Conservation (phyloP, 495 filamentous ascomycete genomes). For the Clavariopsis aquatica region DNA sequence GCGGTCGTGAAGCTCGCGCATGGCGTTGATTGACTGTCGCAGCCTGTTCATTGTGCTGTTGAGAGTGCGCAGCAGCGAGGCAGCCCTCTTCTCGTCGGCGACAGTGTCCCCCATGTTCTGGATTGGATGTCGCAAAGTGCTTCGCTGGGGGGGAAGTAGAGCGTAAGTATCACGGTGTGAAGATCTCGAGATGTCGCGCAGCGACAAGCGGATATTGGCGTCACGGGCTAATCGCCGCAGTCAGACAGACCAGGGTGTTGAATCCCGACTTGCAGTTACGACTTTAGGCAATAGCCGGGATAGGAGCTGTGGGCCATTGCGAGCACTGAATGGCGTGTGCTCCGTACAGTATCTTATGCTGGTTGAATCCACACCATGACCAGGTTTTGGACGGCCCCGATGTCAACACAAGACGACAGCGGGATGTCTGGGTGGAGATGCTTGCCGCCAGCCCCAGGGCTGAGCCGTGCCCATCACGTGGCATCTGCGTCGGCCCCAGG, state of each 20-base stretch:
- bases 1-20: slow-evolving; percentile 35
- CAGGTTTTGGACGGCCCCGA: background rate
- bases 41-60: slow-evolving; percentile 22
- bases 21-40: slow-evolving; percentile 29
- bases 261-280: slow-evolving; percentile 15
- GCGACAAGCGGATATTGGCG: slow-evolving; percentile 6
- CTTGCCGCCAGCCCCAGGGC: too few relatives aligned
- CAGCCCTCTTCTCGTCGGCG: slow-evolving; percentile 24
- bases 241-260: slow-evolving; percentile 2
- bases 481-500: background rate
- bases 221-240: background rate
- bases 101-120: slow-evolving; percentile 10
- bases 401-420: too few relatives aligned
- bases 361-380: too few relatives aligned
- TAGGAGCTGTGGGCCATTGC: background rate
- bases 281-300: slow-evolving; percentile 9
- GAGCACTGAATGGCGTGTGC: background rate
- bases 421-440: too few relatives aligned
- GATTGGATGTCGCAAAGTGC: background rate
- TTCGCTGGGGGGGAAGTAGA: background rate
- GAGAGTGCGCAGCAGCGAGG: slow-evolving; percentile 22
- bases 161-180: slow-evolving; percentile 3
- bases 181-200: slow-evolving; percentile 23
- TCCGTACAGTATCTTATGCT: too few relatives aligned
- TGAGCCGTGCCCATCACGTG: too few relatives aligned